These are phyloP conservation scores for Fistulifera pelliculosa DNA, from an alignment of 108 stramenopile species.

Conservation along the genomic window DNA sequence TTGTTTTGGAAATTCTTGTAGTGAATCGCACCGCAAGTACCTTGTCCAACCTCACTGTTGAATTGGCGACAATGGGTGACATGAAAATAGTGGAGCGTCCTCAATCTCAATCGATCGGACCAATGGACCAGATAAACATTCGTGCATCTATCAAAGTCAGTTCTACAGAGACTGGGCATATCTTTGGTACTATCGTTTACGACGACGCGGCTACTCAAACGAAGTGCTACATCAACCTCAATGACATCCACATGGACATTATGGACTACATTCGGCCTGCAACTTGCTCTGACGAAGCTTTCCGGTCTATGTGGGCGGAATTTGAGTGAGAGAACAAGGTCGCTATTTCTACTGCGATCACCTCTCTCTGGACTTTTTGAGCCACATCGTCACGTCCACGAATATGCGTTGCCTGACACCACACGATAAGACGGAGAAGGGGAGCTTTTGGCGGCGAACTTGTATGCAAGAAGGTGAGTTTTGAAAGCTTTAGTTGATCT, in stretches of 20 bases:
- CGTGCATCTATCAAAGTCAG: slow-evolving; percentile 97
- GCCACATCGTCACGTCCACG: slow-evolving; percentile 93
- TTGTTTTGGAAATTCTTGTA: slow-evolving; percentile 93
- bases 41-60: slow-evolving; percentile 93
- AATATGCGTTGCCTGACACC: slow-evolving; percentile 98
- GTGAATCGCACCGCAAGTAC: slow-evolving; percentile 97
- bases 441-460: slow-evolving; percentile 96
- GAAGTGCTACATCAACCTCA: slow-evolving; percentile 94
- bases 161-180: slow-evolving; percentile 98
- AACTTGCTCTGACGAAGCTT: slow-evolving; percentile 90
- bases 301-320: slow-evolving; percentile 99
- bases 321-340: slow-evolving; percentile 99
- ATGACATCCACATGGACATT: slow-evolving; percentile 99
- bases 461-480: slow-evolving; percentile 92
- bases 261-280: slow-evolving; percentile 99
- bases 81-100: slow-evolving; percentile 99
- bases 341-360: slow-evolving; percentile 83
- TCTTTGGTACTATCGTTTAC: slow-evolving; percentile 99
- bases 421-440: slow-evolving; percentile 45
- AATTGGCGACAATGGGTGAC: slow-evolving; percentile 98
- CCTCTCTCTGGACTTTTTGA: slow-evolving; percentile 77
- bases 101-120: slow-evolving; percentile 92
- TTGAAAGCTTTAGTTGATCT: too few species aligned
- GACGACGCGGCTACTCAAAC: slow-evolving; percentile 88
- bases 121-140: slow-evolving; percentile 88